Percentiles rank a stretch among this genome's conserved stretches.
phyloP scores from a whole-genome alignment of 768 basidiomycete genomes.

The Galerina sulciceps region DNA sequence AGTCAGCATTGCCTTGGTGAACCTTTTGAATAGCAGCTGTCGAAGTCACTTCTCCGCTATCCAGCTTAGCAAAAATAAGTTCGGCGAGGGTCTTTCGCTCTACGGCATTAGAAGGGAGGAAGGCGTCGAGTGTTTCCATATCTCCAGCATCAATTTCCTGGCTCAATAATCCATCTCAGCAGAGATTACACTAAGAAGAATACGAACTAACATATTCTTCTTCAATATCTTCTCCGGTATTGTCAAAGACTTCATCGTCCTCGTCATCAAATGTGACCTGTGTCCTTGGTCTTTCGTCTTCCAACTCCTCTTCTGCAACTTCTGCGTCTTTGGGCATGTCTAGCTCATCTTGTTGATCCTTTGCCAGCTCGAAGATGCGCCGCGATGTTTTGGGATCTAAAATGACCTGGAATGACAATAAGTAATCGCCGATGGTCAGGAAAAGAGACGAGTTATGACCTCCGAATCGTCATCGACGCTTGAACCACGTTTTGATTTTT shows the following conservation, averaged over 20 bases:
- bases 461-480: constrained; percentile 61
- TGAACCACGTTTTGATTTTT: constrained; percentile 54
- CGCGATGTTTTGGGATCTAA: constrained; percentile 83
- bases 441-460: constrained; percentile 39
- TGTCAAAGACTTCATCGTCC: constrained; percentile 57
- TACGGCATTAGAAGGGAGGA: constrained; percentile 74
- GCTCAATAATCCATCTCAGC: constrained; percentile 13
- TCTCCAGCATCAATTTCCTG: constrained; percentile 93
- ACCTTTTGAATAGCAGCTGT: constrained; percentile 63
- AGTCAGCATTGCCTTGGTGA: constrained; percentile 52
- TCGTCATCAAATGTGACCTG: constrained; percentile 49
- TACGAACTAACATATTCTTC: constrained; percentile 57
- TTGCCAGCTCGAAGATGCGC: constrained; percentile 90
- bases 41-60: constrained; percentile 60
- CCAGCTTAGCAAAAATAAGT: constrained; percentile 94
- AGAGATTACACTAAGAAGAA: background rate
- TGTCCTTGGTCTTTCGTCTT: constrained; percentile 32
- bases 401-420: constrained; percentile 50
- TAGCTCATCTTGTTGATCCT: constrained; percentile 91
- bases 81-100: constrained; percentile 91
- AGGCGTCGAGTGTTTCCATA: constrained; percentile 80
- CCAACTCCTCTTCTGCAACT: constrained; percentile 47
- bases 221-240: constrained; percentile 60
- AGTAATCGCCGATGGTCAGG: constrained; percentile 7
- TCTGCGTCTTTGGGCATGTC: constrained; percentile 62